Evolutionary conservation across 305 asterid genomes (phyloP).

Genomic region (Solanum hybrid): DNA sequence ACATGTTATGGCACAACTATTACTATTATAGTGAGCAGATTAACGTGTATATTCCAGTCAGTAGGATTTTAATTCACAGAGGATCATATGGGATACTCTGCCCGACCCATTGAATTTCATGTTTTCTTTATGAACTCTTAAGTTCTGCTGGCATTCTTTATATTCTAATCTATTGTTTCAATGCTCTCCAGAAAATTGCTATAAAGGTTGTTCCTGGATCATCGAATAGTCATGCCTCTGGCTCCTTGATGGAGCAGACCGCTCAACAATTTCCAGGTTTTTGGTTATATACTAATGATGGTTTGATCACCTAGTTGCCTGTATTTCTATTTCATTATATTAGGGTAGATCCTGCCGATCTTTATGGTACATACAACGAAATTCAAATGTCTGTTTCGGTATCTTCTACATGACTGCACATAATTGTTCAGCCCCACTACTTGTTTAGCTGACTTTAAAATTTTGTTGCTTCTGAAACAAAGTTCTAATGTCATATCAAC

Average conservation of each 20-base stretch:
- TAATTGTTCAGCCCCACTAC: neutral
- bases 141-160: neutral
- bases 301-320: neutral
- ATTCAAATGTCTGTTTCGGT: neutral
- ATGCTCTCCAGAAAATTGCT: conserved; percentile 31
- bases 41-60: neutral
- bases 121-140: neutral
- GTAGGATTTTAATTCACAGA: neutral
- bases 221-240: conserved; percentile 37
- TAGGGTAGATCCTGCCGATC: neutral
- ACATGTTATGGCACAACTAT: neutral
- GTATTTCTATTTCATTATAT: neutral
- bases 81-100: neutral
- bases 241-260: conserved; percentile 31
- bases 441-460: neutral
- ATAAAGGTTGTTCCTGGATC: conserved; percentile 33
- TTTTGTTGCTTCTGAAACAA: neutral
- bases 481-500: neutral
- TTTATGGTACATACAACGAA: neutral
- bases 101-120: neutral
- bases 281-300: conserved; percentile 2
- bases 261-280: conserved; percentile 51
- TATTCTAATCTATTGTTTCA: conserved; percentile 1
- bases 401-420: neutral
- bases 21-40: neutral